phyloP scores from a whole-genome alignment of 345 rosid species.

The Hevea brasiliensis region DNA sequence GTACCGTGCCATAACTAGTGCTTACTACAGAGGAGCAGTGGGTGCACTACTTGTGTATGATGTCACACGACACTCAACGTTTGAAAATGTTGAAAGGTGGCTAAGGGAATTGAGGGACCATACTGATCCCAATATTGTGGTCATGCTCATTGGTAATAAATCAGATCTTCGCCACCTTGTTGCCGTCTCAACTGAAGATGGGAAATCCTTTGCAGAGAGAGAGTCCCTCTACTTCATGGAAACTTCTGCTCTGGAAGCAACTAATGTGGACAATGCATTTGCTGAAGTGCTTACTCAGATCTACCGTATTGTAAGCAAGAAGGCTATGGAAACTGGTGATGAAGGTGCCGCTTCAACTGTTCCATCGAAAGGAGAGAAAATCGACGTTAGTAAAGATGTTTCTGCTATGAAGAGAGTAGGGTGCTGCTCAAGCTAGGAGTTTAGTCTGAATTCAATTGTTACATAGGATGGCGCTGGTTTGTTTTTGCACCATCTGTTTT shows the following conservation, averaged over 20 bases:
- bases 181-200: slow-evolving; percentile 83
- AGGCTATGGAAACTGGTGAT: slow-evolving; percentile 73
- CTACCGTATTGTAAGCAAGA: slow-evolving; percentile 77
- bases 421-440: slow-evolving; percentile 76
- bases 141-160: slow-evolving; percentile 88
- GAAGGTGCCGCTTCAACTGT: slow-evolving; percentile 49
- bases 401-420: slow-evolving; percentile 88
- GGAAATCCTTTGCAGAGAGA: slow-evolving; percentile 72
- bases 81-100: slow-evolving; percentile 91
- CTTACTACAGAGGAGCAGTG: slow-evolving; percentile 91
- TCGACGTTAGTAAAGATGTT: slow-evolving; percentile 75
- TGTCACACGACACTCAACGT: slow-evolving; percentile 85
- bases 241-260: slow-evolving; percentile 86
- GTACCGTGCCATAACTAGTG: slow-evolving; percentile 96
- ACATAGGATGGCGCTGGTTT: slow-evolving; percentile 27
- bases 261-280: slow-evolving; percentile 84
- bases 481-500: slow-evolving; percentile 23
- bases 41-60: slow-evolving; percentile 90
- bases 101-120: slow-evolving; percentile 88
- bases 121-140: slow-evolving; percentile 89
- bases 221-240: slow-evolving; percentile 93
- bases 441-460: slow-evolving; percentile 19
- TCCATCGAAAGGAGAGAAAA: slow-evolving; percentile 84
- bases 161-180: slow-evolving; percentile 92
- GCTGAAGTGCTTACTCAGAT: slow-evolving; percentile 89